A percentile compares a stretch with the other conserved stretches of the same genome.
Conservation (phyloP, 352 stramenopile genomes). For the Globisporangium canariense region DNA sequence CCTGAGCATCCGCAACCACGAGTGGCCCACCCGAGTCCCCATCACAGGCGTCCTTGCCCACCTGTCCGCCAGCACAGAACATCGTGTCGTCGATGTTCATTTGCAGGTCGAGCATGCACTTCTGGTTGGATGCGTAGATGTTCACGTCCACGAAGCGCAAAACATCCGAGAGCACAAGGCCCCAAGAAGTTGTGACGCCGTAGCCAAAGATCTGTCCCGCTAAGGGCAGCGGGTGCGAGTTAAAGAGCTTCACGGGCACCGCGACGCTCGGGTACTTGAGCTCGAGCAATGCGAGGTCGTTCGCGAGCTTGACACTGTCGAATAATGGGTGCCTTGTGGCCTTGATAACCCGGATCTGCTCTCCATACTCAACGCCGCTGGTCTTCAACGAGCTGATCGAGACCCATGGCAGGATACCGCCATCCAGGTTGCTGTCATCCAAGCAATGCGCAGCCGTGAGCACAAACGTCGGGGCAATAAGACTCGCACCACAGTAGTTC, state of each 20-base stretch:
- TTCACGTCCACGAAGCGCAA: conserved; percentile 16
- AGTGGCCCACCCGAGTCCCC: conserved; percentile 24
- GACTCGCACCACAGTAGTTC: conserved; percentile 14
- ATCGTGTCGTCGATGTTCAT: conserved; percentile 17
- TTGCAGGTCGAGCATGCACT: conserved; percentile 14
- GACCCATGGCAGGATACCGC: conserved; percentile 20
- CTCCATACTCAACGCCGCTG: conserved; percentile 14
- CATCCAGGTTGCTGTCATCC: conserved; percentile 6
- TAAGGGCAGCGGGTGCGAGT: conserved; percentile 13
- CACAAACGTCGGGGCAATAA: conserved; percentile 10
- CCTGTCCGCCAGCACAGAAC: conserved; percentile 22
- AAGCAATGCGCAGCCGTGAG: conserved; percentile 16
- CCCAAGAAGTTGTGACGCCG: conserved; percentile 7
- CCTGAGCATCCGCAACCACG: conserved; percentile 13
- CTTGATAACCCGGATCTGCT: conserved; percentile 27
- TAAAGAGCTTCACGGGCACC: conserved; percentile 19
- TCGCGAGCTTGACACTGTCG: conserved; percentile 5
- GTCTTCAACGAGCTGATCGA: conserved; percentile 24
- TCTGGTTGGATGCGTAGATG: conserved; percentile 11
- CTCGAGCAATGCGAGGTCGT: conserved; percentile 24
- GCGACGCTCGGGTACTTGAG: conserved; percentile 20
- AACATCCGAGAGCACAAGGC: conserved; percentile 15
- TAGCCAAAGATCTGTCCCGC: conserved; percentile 16
- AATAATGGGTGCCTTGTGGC: conserved; percentile 24
- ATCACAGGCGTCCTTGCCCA: conserved; percentile 20